phyloP scores from a whole-genome alignment of 176 grass and related monocot species.

The Paspalum vaginatum region DNA sequence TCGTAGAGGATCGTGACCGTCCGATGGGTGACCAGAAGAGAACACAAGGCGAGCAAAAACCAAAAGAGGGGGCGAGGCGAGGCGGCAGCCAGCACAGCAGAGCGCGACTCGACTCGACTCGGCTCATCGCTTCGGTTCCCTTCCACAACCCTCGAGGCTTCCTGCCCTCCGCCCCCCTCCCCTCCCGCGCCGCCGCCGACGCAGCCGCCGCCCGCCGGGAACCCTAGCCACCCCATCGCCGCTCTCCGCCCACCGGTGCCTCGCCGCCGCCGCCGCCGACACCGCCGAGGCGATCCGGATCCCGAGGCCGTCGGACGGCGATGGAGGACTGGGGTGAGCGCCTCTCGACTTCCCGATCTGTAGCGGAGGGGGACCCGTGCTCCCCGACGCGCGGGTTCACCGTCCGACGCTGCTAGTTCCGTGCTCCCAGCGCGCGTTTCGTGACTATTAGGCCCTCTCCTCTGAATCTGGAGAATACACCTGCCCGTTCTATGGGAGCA shows the following conservation, averaged over 20 bases:
- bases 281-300: slow-evolving; percentile 24
- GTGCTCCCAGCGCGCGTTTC: background rate
- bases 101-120: slow-evolving; percentile 29
- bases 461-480: background rate
- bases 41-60: background rate
- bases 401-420: background rate
- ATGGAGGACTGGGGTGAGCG: slow-evolving; percentile 68
- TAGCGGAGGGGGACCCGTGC: background rate
- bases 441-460: background rate
- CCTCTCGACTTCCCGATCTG: slow-evolving; percentile 11
- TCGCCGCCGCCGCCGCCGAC: background rate
- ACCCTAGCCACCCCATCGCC: slow-evolving; percentile 11
- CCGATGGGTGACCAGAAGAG: background rate
- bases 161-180: background rate
- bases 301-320: slow-evolving; percentile 9
- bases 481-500: background rate
- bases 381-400: background rate
- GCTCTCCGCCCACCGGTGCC: background rate
- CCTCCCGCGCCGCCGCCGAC: background rate
- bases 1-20: background rate
- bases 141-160: slow-evolving; percentile 33
- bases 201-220: slow-evolving; percentile 6
- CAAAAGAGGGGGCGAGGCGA: too few species aligned
- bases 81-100: background rate
- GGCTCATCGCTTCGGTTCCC: slow-evolving; percentile 15